These are phyloP conservation scores for Pythium aquatile DNA, from an alignment of 352 stramenopile species.

Conservation along the genomic window DNA sequence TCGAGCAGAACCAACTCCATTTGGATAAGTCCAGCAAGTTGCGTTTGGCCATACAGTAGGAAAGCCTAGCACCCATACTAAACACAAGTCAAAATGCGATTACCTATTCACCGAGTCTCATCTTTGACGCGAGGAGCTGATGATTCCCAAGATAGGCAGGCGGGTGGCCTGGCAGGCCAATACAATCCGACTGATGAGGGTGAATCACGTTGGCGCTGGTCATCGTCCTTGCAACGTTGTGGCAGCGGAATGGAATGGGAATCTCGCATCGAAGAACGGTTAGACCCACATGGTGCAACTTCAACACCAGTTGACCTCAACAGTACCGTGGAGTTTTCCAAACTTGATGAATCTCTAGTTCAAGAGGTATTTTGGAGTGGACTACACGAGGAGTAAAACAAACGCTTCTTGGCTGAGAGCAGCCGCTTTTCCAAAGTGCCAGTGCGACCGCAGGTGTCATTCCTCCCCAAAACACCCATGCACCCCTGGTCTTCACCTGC, in stretches of 20 bases:
- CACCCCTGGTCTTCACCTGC: background rate
- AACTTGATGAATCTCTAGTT: background rate
- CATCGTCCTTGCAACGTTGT: background rate
- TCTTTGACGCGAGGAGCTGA: background rate
- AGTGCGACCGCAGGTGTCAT: slow-evolving; percentile 10
- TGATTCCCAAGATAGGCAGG: slow-evolving; percentile 16
- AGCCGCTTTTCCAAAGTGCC: slow-evolving; percentile 13
- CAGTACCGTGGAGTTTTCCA: background rate
- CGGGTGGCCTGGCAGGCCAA: too few relatives aligned
- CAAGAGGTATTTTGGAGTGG: slow-evolving; percentile 1
- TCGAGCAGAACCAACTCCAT: background rate
- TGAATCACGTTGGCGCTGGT: slow-evolving; percentile 4
- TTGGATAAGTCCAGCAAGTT: slow-evolving; percentile 5
- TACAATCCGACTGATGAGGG: background rate
- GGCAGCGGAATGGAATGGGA: background rate
- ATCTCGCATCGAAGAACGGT: background rate
- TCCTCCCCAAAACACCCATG: background rate
- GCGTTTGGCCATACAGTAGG: slow-evolving; percentile 18
- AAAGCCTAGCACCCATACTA: slow-evolving; percentile 18
- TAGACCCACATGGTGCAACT: slow-evolving; percentile 17
- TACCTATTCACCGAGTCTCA: slow-evolving; percentile 15
- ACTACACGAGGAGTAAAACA: background rate
- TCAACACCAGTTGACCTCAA: slow-evolving; percentile 9
- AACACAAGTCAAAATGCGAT: slow-evolving; percentile 22
- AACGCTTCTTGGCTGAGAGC: slow-evolving; percentile 12